Base-by-base conservation (phyloP, 257 asterid genomes). In the Schizonepeta tenuifolia region DNA sequence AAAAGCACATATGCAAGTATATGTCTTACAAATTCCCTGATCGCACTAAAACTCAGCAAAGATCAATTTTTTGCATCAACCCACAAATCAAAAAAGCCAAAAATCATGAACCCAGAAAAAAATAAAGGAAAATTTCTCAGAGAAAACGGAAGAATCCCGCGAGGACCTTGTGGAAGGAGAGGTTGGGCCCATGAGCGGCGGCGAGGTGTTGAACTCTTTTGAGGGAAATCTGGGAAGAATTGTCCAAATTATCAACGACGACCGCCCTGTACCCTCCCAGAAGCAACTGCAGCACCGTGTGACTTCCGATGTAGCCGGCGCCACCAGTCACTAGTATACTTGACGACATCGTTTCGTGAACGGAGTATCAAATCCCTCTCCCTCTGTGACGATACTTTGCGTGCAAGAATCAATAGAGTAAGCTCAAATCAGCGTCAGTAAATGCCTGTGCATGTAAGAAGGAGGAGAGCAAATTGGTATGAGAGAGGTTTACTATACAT, bases 201-300 rank as follows among this genome's bases (percentile, higher is more conserved):
- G 99, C 96, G 78, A 94, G 92, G 75, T 86, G 85, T 41, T 73
- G 66, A 15, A 91, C 95, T 72, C 96, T 85, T 3, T 78, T 72
- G 67, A 90, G 56, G 49, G 98, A 81, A 76, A 77, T 58, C 70
- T 81, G 83, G n/a, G 95, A 87, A 22, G 98, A 86, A 78, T 94
- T 94, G 68, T 91, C 93, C 86, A 91, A 76, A 79, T 91, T 91
- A 56, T 94, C 97, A 5, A 91, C 87, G 71, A 92, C 88, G 20
- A 87, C 92, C 18, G 80, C 84, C 80, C 81, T 87, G 80, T 86
- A 83, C 1, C 98, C 98, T 20, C 89, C 92, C 35, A 82, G 66
- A 58, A 94, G 81, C 79, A 94, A 75, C 81, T 91, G 97, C 71
- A 91, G 84, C 76, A 91, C 99, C 6, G 99, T 88, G 83, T 83